Evolutionary conservation across 129 eudicot species (phyloP), one percentile per base, ranked within the genome.

Genomic region (Flaveria trinervia): DNA sequence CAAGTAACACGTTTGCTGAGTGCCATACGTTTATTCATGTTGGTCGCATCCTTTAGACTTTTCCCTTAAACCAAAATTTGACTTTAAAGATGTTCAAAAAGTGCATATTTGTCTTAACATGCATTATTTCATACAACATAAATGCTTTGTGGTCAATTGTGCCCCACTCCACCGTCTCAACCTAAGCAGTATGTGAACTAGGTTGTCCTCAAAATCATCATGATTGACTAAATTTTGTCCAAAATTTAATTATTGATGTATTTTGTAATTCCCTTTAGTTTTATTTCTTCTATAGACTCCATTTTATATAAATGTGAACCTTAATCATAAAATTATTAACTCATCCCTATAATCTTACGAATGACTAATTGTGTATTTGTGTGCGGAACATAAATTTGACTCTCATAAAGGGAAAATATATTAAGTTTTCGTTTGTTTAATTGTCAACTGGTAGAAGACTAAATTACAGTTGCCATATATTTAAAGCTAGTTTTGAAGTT

Each of bases 61-160:
- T 48, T 49, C 15, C 60, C 9, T 30, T 46, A 64, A 61, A 25
- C 14, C 33, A 44, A 64, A 64, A 26, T 20, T 64, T 75, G 79
- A 75, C 76, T 71, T 71, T 71, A 30, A 52, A 71, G 3, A 44
- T 26, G 23, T 71, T 71, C n/a, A 17, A 48, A 48, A 75, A 75
- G 79, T 18, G 72, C 36, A 64, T 75, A 39, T 75, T 75, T 75
- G 79, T 75, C 61, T 48, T 64, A 25, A 45, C 72, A 28, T 75
- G 79, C 51, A 28, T 75, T n/a, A 30, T 49, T 75, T 66, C 79
- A 20, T 65, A 64, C 14, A n/a, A 3, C 7, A 33, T 33, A 33
- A 33, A 33, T 33, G 39, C 39, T 61, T 66, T 70, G 25, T 13
- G 16, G 9, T 16, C 8, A 16, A 15, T 4, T 2, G 16, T 14